Base-by-base conservation (phyloP, 164 flowering plant species). In the Piper betle region DNA sequence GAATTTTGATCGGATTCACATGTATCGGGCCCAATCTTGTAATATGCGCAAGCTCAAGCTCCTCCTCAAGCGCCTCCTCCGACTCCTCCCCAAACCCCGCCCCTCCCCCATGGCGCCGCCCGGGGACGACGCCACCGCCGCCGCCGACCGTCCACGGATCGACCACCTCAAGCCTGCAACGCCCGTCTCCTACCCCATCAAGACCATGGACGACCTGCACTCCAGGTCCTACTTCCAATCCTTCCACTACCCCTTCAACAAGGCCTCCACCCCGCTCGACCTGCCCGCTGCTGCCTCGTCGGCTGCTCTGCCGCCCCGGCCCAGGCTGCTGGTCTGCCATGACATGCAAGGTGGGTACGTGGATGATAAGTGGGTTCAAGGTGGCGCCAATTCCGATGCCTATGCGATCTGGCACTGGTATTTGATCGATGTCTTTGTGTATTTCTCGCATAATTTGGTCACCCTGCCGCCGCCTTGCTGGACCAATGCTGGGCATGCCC, bases 381-480 rank as follows among this genome's bases (percentile, higher is more conserved):
- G 96, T 2, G 91, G 95, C 67, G 52, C 57, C 0, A 84, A 85
- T 60, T 62, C 73, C 1, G 82, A 71, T 20, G 96, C 90, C 9
- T 89, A 81, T 64, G 82, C 86, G 4, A 82, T 89, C 3, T 89
- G 96, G 91, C 96, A 92, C 68, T 92, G 96, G 98, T 70, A 89
- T 74, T 77, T 92, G 82, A 89, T 92, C 10, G 96, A 92, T 77
- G 80, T 92, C 8, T 92, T 92, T 56, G 94, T 92, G 5, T 92
- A 92, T 66, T 92, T 92, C 63, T 87, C 97, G 15, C 98, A 89
- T 72, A 65, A 46, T 73, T 73, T 92, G 53, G 92, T 92, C 39
- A 87, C 97, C 0, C 41, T 92, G 57, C 98, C 97, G 5, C 98
- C 98, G 59, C 97, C 98, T 16, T 75, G 90, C 67, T 92, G 98